phyloP scores from a whole-genome alignment of 1,139 yeast species.

The Candida mesenterica region DNA sequence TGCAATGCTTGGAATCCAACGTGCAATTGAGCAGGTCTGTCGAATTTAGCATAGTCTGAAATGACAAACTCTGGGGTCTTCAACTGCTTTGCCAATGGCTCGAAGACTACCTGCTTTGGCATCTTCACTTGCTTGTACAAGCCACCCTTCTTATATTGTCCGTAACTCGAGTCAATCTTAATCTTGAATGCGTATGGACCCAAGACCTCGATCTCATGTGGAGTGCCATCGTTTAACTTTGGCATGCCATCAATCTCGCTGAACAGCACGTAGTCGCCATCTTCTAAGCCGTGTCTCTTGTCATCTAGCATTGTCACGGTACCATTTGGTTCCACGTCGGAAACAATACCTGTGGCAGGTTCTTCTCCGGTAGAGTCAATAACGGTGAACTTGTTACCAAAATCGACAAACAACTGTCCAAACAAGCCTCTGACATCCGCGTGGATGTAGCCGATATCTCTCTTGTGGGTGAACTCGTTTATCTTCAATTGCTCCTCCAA shows the following conservation, averaged over 20 bases:
- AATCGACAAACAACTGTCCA: conserved; percentile 86
- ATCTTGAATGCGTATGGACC: conserved; percentile 94
- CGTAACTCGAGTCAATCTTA: conserved; percentile 51
- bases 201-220: conserved; percentile 75
- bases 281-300: conserved; percentile 88
- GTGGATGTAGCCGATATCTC: conserved; percentile 74
- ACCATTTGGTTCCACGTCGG: conserved; percentile 86
- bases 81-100: conserved; percentile 64
- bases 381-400: conserved; percentile 78
- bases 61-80: conserved; percentile 72
- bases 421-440: conserved; percentile 86
- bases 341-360: conserved; percentile 79
- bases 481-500: conserved; percentile 74
- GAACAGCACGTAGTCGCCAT: conserved; percentile 86
- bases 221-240: conserved; percentile 65
- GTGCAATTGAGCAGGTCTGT: conserved; percentile 86
- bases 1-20: conserved; percentile 89
- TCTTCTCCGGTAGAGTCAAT: conserved; percentile 92
- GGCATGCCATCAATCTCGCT: conserved; percentile 79
- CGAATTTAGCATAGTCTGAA: conserved; percentile 92
- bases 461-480: conserved; percentile 70
- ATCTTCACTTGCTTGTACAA: conserved; percentile 88
- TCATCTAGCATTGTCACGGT: conserved; percentile 91
- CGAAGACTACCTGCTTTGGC: conserved; percentile 63
- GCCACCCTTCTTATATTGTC: conserved; percentile 80